Evolutionary conservation across 192 early-diverging fungal genomes (phyloP), one percentile per base, ranked within the genome.

Genomic region (Coemansia sp.): DNA sequence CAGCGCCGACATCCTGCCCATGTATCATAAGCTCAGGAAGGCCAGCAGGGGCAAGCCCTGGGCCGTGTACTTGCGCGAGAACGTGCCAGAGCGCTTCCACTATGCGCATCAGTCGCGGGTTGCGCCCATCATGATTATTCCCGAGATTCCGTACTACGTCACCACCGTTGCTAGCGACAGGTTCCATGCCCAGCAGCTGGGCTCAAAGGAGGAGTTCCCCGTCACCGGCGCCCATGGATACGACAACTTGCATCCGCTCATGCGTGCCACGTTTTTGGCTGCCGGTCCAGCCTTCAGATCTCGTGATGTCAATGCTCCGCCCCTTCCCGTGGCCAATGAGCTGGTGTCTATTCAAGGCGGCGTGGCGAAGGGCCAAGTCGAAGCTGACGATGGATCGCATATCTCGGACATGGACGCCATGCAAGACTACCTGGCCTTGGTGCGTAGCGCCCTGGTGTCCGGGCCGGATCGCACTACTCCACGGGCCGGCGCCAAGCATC

Each of bases 221-320:
- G 68, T 76, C 2, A 67, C 71, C 28, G 95, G 94, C 16, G 81
- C 85, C 26, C 95, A 98, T 71, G 95, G 95, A 7, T 98, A 93
- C 78, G 91, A 95, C 66, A 85, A 90, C 74, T 37, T 82, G 64
- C 66, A 86, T 34, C 71, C 77, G 4, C 86, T 91, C 14, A 98
- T 97, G 93, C 84, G 91, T 7, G 90, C 92, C 2, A 89, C 93
- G 9, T 94, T 95, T 71, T 70, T 94, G 57, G 94, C 94, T 2
- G 76, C 70, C 21, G 94, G 93, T 3, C 91, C 92, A 0, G 72
- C 84, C 3, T 90, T 93, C 70, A 56, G 71, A 31, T 23, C 62
- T 13, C 74, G 72, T 18, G 21, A 37, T 11, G 33, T 26, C 23
- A 21, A 23, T 5, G 60, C 77, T 1, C 59, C 63, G 14, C 31